Evolutionary conservation across 2,329 filamentous ascomycete genomes (phyloP).

Genomic region (Pseudonectria foliicola): DNA sequence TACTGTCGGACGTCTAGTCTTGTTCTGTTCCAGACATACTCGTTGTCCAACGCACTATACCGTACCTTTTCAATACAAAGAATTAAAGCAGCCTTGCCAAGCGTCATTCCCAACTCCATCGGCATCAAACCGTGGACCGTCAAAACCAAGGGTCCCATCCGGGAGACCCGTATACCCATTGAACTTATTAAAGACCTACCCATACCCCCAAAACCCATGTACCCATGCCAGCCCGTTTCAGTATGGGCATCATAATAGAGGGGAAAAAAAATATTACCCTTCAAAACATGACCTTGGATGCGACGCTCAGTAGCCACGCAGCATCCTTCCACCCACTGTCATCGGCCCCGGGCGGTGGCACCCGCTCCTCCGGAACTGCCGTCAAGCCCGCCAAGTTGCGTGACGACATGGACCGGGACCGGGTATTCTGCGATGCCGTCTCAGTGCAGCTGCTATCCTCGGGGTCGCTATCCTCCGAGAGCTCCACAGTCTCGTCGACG

Average conservation of each 20-base stretch:
- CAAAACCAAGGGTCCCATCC: no score
- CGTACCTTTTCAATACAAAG: no score
- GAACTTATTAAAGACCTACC: no score
- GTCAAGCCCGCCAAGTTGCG: constrained; percentile 35
- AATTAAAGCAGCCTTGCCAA: no score
- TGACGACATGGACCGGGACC: constrained; percentile 26
- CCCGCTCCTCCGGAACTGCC: constrained; percentile 34
- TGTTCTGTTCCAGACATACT: no score
- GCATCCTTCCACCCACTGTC: constrained; percentile 60
- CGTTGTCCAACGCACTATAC: no score
- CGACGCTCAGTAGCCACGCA: constrained; percentile 60
- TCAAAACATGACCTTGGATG: constrained; percentile 53
- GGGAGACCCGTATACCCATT: background rate
- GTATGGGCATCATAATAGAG: background rate
- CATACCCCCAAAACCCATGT: background rate
- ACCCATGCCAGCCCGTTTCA: background rate
- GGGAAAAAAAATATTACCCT: background rate
- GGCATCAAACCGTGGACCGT: no score
- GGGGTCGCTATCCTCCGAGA: constrained; percentile 34
- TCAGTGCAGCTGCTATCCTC: constrained; percentile 25
- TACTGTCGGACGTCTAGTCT: no score
- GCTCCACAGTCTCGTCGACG: constrained; percentile 53
- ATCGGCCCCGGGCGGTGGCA: constrained; percentile 43
- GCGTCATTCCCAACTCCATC: no score
- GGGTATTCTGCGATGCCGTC: constrained; percentile 21